Conservation (phyloP, 805 yeast genomes). For the Myxozyma vanderwaltii region DNA sequence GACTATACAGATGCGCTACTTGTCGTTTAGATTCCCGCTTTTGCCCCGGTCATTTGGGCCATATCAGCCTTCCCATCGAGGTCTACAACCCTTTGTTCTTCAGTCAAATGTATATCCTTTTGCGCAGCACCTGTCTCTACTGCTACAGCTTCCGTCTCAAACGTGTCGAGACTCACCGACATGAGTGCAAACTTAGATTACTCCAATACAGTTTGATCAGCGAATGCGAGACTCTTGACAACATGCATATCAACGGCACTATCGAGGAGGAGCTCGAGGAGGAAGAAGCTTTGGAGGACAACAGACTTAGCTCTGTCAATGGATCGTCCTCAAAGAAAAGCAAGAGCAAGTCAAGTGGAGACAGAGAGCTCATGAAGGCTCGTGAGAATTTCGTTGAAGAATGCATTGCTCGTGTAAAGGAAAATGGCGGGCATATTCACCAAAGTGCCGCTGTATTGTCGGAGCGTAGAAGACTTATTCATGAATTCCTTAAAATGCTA, state of each 20-base stretch:
- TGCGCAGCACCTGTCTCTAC: conserved; percentile 83
- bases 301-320: conserved; percentile 32
- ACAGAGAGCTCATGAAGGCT: conserved; percentile 54
- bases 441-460: conserved; percentile 83
- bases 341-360: conserved; percentile 43
- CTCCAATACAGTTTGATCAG: conserved; percentile 85
- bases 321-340: conserved; percentile 41
- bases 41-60: conserved; percentile 99
- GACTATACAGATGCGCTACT: conserved; percentile 64
- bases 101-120: conserved; percentile 80
- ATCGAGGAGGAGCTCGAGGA: conserved; percentile 52
- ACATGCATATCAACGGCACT: conserved; percentile 48
- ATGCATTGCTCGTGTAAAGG: conserved; percentile 55
- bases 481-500: conserved; percentile 72
- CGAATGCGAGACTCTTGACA: conserved; percentile 75
- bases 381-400: conserved; percentile 71
- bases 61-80: conserved; percentile 93
- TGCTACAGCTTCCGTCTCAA: conserved; percentile 84
- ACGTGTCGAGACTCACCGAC: conserved; percentile 69
- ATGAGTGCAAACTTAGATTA: conserved; percentile 72
- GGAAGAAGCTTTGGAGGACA: conserved; percentile 48
- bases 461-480: conserved; percentile 71
- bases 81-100: conserved; percentile 94
- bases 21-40: conserved; percentile 93
- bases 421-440: conserved; percentile 61